Evolutionary conservation across 2,329 filamentous ascomycete genomes (phyloP).

Genomic region (Beauveria pseudobassiana): DNA sequence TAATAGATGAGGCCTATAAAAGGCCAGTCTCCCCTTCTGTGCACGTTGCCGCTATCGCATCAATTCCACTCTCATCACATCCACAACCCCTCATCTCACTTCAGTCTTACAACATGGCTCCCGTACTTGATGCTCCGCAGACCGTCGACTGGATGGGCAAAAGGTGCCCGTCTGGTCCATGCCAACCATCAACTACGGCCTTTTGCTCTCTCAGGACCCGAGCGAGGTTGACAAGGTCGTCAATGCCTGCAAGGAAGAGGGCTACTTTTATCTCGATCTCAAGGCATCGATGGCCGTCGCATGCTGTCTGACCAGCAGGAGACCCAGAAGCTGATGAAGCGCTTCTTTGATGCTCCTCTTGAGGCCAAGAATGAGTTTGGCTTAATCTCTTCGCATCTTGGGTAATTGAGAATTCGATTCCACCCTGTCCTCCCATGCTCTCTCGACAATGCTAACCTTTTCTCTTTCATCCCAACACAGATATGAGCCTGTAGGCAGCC

Average conservation of each 20-base stretch:
- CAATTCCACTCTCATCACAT: neutral
- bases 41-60: neutral
- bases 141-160: constrained; percentile 43
- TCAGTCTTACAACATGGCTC: constrained; percentile 20
- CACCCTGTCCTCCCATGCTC: no score
- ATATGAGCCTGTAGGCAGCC: constrained; percentile 42
- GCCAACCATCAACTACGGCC: constrained; percentile 44
- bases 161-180: constrained; percentile 42
- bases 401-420: constrained; percentile 22
- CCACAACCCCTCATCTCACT: neutral
- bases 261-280: constrained; percentile 51
- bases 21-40: neutral
- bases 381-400: constrained; percentile 45
- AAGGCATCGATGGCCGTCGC: constrained; percentile 44
- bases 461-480: constrained; percentile 18
- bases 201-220: constrained; percentile 46
- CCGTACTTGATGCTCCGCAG: constrained; percentile 31
- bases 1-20: neutral
- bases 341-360: constrained; percentile 45
- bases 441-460: neutral
- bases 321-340: constrained; percentile 46
- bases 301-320: constrained; percentile 46
- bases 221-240: constrained; percentile 44
- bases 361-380: constrained; percentile 51
- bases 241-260: constrained; percentile 40